phyloP scores from a whole-genome alignment of 2,329 filamentous ascomycete species.

The Curvularia hawaiiensis region DNA sequence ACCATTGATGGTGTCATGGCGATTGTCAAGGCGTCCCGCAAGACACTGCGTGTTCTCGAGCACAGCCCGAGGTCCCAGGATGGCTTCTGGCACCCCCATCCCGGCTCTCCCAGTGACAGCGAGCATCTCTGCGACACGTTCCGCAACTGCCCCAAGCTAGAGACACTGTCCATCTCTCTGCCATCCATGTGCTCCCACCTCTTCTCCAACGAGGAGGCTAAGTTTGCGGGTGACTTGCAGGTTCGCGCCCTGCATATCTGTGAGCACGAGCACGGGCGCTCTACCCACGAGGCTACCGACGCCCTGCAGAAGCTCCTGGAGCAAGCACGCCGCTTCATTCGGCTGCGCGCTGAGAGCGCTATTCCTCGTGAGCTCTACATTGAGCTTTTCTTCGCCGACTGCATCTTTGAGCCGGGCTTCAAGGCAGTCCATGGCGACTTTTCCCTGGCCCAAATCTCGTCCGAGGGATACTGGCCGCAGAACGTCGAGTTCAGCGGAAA shows the following conservation, averaged over 20 bases:
- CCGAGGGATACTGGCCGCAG: constrained; percentile 50
- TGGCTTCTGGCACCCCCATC: constrained; percentile 58
- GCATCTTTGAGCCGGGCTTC: constrained; percentile 57
- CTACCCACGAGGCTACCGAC: constrained; percentile 42
- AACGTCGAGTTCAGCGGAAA: constrained; percentile 48
- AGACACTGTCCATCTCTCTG: constrained; percentile 56
- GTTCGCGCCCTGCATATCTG: constrained; percentile 57
- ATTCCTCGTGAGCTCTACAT: constrained; percentile 50
- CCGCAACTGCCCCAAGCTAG: constrained; percentile 53
- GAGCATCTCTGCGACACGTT: constrained; percentile 57
- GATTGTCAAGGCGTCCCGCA: constrained; percentile 55
- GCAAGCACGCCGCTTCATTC: constrained; percentile 50
- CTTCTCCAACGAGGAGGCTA: constrained; percentile 52
- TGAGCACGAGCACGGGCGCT: constrained; percentile 46
- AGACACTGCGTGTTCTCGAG: constrained; percentile 57
- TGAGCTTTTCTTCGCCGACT: constrained; percentile 58
- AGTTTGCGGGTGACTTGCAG: constrained; percentile 55
- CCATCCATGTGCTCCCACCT: constrained; percentile 55
- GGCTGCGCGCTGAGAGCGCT: constrained; percentile 44
- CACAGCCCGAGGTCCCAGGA: constrained; percentile 59
- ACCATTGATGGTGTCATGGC: constrained; percentile 60
- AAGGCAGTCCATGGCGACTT: constrained; percentile 57
- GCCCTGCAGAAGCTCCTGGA: constrained; percentile 49
- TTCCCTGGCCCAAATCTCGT: constrained; percentile 49
- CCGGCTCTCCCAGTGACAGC: constrained; percentile 50